Conservation (phyloP, 163 green algal genomes). For the Scenedesmus sp. region DNA sequence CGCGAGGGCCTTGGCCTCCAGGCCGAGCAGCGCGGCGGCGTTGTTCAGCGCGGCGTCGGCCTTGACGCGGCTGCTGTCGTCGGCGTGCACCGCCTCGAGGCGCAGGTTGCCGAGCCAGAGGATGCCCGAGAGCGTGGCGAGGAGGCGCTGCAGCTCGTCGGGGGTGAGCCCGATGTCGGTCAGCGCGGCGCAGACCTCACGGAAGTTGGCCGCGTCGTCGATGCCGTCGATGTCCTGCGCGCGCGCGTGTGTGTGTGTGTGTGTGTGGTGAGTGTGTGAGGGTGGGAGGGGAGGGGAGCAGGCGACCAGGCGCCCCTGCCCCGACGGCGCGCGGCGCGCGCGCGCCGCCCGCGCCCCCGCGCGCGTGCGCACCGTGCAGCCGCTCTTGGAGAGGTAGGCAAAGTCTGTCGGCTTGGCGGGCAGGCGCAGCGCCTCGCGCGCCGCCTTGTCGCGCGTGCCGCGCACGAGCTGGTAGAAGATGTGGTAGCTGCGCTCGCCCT, state of each 20-base stretch:
- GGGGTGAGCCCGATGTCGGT: slow-evolving; percentile 70
- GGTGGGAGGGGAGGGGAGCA: no score
- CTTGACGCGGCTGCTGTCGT: slow-evolving; percentile 58
- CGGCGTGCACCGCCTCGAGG: slow-evolving; percentile 66
- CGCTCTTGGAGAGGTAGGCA: slow-evolving; percentile 73
- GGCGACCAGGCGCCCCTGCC: background rate
- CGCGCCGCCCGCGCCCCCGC: background rate
- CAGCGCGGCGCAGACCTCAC: slow-evolving; percentile 71
- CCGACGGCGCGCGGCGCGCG: no score
- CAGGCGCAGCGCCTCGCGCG: slow-evolving; percentile 60
- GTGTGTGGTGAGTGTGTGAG: no score
- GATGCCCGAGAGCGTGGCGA: slow-evolving; percentile 72
- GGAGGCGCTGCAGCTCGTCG: slow-evolving; percentile 62
- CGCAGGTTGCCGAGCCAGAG: slow-evolving; percentile 92
- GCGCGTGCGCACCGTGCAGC: slow-evolving; percentile 51
- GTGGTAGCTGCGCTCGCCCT: slow-evolving; percentile 83
- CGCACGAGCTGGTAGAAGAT: slow-evolving; percentile 95
- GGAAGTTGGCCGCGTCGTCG: slow-evolving; percentile 83
- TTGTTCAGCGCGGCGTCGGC: slow-evolving; percentile 60
- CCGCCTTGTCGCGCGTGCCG: slow-evolving; percentile 60
- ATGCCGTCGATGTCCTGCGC: slow-evolving; percentile 68
- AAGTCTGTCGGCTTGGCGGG: slow-evolving; percentile 66
- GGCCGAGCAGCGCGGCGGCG: slow-evolving; percentile 71
- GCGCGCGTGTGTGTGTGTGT: slow-evolving; percentile 34
- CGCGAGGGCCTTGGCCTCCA: slow-evolving; percentile 61